Evolutionary conservation across 306 rosid genomes (phyloP).

Genomic region (Canavalia ensiformis): DNA sequence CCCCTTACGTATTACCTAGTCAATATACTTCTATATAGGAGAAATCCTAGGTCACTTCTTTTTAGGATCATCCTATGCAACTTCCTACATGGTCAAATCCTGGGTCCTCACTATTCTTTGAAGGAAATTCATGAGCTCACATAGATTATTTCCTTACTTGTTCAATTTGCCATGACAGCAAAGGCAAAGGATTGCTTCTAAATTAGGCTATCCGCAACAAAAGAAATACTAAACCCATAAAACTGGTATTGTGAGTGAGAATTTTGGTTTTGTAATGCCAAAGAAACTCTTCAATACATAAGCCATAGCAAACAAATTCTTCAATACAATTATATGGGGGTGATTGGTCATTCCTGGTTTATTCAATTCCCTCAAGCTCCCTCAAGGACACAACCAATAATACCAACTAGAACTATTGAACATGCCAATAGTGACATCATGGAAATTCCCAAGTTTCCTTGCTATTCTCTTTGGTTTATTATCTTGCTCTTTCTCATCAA

Average conservation of each 20-base stretch:
- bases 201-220: slow-evolving; percentile 63
- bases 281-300: slow-evolving; percentile 41
- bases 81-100: slow-evolving; percentile 35
- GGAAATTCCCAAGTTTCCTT: slow-evolving; percentile 42
- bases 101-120: background rate
- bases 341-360: slow-evolving; percentile 33
- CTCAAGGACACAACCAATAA: background rate
- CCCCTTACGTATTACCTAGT: slow-evolving; percentile 30
- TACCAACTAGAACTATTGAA: slow-evolving; percentile 25
- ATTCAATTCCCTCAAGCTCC: background rate
- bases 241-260: slow-evolving; percentile 47
- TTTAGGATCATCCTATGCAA: slow-evolving; percentile 55
- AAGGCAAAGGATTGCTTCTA: slow-evolving; percentile 83
- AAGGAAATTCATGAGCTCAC: slow-evolving; percentile 25
- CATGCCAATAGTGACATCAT: slow-evolving; percentile 47
- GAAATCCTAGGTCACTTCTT: slow-evolving; percentile 56
- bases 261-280: slow-evolving; percentile 53
- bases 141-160: slow-evolving; percentile 46
- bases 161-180: slow-evolving; percentile 51
- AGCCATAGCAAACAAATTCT: slow-evolving; percentile 37
- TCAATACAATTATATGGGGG: slow-evolving; percentile 43
- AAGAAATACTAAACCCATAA: slow-evolving; percentile 81
- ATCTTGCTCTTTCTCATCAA: slow-evolving; percentile 50
- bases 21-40: slow-evolving; percentile 33
- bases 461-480: slow-evolving; percentile 36